Conservation (phyloP, 2,329 filamentous ascomycete species). For the Neofusicoccum sp. region DNA sequence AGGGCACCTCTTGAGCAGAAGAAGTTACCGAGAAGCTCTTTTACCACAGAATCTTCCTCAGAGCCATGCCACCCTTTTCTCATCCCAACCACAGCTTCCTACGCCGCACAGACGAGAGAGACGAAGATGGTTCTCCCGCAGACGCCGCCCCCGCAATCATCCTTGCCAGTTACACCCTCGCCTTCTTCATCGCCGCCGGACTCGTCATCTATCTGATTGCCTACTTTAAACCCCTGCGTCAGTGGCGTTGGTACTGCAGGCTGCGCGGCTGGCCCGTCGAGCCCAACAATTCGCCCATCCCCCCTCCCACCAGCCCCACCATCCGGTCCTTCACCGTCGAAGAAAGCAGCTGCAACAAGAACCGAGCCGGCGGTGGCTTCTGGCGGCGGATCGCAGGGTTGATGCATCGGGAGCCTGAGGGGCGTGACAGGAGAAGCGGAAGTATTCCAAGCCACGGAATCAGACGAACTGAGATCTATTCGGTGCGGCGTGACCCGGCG, state of each 20-base stretch:
- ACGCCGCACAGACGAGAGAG: neutral
- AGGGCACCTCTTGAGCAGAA: too few species aligned
- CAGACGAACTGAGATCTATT: neutral
- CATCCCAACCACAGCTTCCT: neutral
- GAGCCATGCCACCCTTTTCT: neutral
- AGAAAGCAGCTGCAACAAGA: neutral
- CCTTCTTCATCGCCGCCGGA: constrained; percentile 1
- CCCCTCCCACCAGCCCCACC: neutral
- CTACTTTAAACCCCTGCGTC: neutral
- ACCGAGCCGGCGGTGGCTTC: neutral
- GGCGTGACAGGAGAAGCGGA: neutral
- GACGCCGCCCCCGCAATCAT: neutral
- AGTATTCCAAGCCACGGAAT: neutral
- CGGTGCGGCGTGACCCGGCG: neutral
- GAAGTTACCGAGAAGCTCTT: too few species aligned
- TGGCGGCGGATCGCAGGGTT: neutral
- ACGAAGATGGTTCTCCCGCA: too few species aligned
- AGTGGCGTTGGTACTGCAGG: constrained; percentile 2
- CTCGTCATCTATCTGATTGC: neutral
- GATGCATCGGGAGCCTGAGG: neutral
- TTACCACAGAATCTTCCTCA: neutral
- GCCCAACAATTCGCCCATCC: neutral
- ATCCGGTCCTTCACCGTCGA: neutral
- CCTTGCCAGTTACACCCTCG: neutral
- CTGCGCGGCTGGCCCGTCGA: neutral